Evolutionary conservation across 2,329 filamentous ascomycete genomes (phyloP).

Genomic region (Aspergillus novofumigatus): DNA sequence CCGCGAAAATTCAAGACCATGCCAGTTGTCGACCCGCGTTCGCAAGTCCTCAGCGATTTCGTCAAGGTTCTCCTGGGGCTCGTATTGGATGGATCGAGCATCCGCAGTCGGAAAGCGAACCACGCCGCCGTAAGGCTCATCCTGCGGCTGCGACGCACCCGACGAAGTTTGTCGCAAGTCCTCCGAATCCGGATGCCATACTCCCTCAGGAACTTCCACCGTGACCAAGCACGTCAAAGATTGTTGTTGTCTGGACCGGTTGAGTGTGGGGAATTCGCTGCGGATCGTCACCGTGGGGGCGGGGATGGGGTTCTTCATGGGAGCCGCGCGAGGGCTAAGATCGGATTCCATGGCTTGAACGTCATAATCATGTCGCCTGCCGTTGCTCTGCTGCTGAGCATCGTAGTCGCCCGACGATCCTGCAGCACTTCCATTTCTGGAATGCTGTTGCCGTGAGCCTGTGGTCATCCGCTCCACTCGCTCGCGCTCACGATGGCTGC

Average conservation of each 20-base stretch:
- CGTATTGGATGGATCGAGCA: slow-evolving; percentile 65
- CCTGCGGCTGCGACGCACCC: slow-evolving; percentile 44
- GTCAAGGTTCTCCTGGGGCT: slow-evolving; percentile 71
- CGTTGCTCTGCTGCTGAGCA: slow-evolving; percentile 61
- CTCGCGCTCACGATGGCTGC: slow-evolving; percentile 40
- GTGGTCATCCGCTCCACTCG: slow-evolving; percentile 44
- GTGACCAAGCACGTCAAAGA: slow-evolving; percentile 91
- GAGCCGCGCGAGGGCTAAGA: slow-evolving; percentile 62
- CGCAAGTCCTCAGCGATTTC: slow-evolving; percentile 82
- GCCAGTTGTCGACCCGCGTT: slow-evolving; percentile 94
- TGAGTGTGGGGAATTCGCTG: slow-evolving; percentile 95
- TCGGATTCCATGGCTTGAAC: slow-evolving; percentile 93
- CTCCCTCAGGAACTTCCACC: slow-evolving; percentile 86
- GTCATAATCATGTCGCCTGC: slow-evolving; percentile 86
- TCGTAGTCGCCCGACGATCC: slow-evolving; percentile 79
- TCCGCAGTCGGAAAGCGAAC: slow-evolving; percentile 41
- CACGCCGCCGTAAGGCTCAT: slow-evolving; percentile 54
- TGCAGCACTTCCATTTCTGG: slow-evolving; percentile 71
- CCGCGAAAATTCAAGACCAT: slow-evolving; percentile 86
- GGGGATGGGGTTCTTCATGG: slow-evolving; percentile 81
- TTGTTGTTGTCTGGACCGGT: slow-evolving; percentile 86
- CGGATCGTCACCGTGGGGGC: slow-evolving; percentile 88
- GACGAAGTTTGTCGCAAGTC: slow-evolving; percentile 60
- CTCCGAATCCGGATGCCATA: slow-evolving; percentile 82
- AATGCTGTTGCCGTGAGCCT: slow-evolving; percentile 50